phyloP scores from a whole-genome alignment of 192 early-diverging fungal genomes.

The Backusella tarrabulga region DNA sequence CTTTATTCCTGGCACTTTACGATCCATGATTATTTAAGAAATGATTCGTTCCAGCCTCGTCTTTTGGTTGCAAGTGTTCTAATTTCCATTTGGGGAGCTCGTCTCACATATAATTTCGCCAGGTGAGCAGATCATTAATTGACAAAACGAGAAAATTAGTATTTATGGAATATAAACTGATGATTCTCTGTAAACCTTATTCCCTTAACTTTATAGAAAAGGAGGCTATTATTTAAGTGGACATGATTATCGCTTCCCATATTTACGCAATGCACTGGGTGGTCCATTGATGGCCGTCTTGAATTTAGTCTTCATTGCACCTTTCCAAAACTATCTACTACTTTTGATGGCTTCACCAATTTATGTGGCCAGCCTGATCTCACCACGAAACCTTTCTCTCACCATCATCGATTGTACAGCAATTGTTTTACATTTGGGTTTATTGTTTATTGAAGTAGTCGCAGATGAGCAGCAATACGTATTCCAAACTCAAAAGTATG shows the following conservation, averaged over 20 bases:
- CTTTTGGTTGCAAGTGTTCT: constrained; percentile 42
- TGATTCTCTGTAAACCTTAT: background rate
- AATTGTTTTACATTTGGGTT: constrained; percentile 37
- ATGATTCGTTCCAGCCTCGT: constrained; percentile 36
- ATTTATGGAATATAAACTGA: background rate
- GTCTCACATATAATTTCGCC: constrained; percentile 78
- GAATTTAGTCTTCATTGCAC: constrained; percentile 71
- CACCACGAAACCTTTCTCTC: constrained; percentile 21
- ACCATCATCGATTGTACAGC: constrained; percentile 48
- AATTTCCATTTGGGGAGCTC: constrained; percentile 65
- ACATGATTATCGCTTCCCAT: constrained; percentile 80
- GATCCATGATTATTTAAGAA: constrained; percentile 46
- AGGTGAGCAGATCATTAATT: constrained; percentile 27
- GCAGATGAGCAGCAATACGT: constrained; percentile 85
- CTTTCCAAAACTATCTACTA: constrained; percentile 73
- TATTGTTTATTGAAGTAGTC: constrained; percentile 59
- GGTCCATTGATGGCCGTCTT: constrained; percentile 58
- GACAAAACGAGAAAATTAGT: background rate
- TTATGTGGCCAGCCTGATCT: constrained; percentile 36
- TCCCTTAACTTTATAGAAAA: constrained; percentile 42
- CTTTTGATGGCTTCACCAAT: constrained; percentile 54
- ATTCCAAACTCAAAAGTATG: constrained; percentile 61
- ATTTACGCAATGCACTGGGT: constrained; percentile 37
- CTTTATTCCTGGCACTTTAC: constrained; percentile 58
- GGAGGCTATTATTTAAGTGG: constrained; percentile 66